Base-by-base conservation (phyloP, 345 rosid genomes). In the Citrus hindsii region DNA sequence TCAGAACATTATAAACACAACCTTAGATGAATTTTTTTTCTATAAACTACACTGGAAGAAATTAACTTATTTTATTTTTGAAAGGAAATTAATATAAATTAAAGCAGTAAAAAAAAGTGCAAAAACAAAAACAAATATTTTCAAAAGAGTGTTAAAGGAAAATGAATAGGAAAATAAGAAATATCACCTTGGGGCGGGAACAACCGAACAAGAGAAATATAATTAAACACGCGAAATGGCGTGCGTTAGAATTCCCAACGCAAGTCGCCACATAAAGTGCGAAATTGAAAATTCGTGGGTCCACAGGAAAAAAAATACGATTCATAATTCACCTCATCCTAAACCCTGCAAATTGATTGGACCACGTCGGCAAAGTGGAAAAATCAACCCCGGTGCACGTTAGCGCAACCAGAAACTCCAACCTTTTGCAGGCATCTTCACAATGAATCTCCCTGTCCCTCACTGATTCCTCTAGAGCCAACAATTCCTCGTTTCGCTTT, bases 341-440 rank as follows among this genome's bases (percentile, higher is more conserved):
- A 13, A 81, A 67, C n/a, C 3, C 12, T 25, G 12, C 27, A 59
- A 76, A 58, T 22, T 67, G 42, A 80, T 77, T 82, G 83, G 85
- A 16, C 86, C 86, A 80, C 85, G 88, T 84, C 69, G 14, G 35
- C 60, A 46, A 14, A 2, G 2, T 4, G 77, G 58, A 53, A 69
- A 37, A 37, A 4, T 58, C 66, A 58, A 71, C 79, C 38, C 9
- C 0, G 0, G 85, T 67, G 74, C 84, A 85, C 56, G 56, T 48
- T 80, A 82, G 82, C 67, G 42, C 58, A 5, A 38, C 25, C 30
- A 32, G 13, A 3, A n/a, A 25, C 64, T 25, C 38, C 25, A 1
- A n/a, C 40, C 55, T 32, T 30, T 61, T 16, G 58, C n/a, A 40
- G 75, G 67, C 61, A 8, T 18, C 56, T 67, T 4, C 55, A 46